Conservation (phyloP, 2,329 filamentous ascomycete species). For the Trichoderma atroviride region DNA sequence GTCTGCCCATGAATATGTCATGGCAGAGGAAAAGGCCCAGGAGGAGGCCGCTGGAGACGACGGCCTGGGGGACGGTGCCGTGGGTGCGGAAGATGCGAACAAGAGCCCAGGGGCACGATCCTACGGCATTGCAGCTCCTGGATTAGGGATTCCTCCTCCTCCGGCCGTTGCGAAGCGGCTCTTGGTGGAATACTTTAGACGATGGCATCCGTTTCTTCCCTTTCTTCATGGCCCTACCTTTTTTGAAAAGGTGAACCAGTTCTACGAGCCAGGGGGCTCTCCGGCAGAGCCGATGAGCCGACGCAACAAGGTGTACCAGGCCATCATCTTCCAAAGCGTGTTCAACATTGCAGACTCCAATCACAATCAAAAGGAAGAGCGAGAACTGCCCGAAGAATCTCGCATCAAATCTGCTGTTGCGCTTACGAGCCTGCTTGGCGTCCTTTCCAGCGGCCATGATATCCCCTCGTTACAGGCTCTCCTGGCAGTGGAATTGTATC, state of each 20-base stretch:
- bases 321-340: conserved; percentile 23
- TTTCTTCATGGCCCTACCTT: conserved; percentile 20
- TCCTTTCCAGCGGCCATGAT: conserved; percentile 23
- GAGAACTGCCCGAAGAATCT: conserved; percentile 17
- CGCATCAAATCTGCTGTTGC: conserved; percentile 19
- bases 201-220: conserved; percentile 20
- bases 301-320: conserved; percentile 22
- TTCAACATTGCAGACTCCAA: conserved; percentile 24
- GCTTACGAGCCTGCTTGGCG: conserved; percentile 14
- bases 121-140: conserved; percentile 15
- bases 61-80: conserved; percentile 5
- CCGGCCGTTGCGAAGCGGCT: conserved; percentile 21
- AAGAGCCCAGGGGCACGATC: conserved; percentile 16
- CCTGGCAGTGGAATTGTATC: conserved; percentile 22
- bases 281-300: conserved; percentile 18
- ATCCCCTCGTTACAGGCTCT: conserved; percentile 19
- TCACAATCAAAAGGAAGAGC: conserved; percentile 19
- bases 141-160: conserved; percentile 6
- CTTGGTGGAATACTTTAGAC: conserved; percentile 17
- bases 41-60: conserved; percentile 17
- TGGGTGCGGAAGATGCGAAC: conserved; percentile 17
- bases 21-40: conserved; percentile 23
- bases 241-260: conserved; percentile 20
- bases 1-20: conserved; percentile 22
- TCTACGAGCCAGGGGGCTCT: conserved; percentile 9